These are phyloP conservation scores for Epithele typhae DNA, from an alignment of 768 basidiomycete genomes.

Conservation along the genomic window DNA sequence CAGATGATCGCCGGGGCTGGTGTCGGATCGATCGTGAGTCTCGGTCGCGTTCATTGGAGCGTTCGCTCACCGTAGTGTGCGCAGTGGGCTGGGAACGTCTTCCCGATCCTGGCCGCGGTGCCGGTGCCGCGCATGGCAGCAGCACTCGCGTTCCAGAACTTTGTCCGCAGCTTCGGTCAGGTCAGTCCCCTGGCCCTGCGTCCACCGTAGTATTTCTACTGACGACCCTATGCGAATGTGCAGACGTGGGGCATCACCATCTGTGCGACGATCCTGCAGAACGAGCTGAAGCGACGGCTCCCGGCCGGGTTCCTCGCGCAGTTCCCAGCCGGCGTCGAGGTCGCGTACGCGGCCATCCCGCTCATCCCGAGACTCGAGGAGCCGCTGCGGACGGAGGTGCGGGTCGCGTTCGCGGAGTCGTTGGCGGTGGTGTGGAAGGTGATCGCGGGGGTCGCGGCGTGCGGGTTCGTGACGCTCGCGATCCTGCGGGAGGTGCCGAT, in stretches of 20 bases:
- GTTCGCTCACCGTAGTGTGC: no score
- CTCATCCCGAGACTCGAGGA: constrained; percentile 31
- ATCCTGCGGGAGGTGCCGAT: constrained; percentile 27
- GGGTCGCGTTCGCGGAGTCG: constrained; percentile 37
- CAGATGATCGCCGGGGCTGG: constrained; percentile 21
- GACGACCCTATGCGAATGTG: not conserved
- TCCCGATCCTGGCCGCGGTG: constrained; percentile 25
- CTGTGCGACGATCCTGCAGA: constrained; percentile 46
- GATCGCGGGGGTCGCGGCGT: constrained; percentile 34
- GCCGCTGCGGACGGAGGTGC: constrained; percentile 30
- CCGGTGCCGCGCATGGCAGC: constrained; percentile 28
- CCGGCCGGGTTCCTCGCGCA: constrained; percentile 33
- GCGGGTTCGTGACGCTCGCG: constrained; percentile 31
- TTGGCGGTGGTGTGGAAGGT: constrained; percentile 38
- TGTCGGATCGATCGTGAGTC: constrained; percentile 14
- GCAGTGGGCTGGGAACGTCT: constrained; percentile 17
- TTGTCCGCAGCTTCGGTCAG: constrained; percentile 24
- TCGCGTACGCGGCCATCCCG: constrained; percentile 45
- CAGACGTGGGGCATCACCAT: constrained; percentile 52
- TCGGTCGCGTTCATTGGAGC: not conserved
- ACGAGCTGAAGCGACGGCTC: constrained; percentile 37
- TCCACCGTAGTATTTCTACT: not conserved
- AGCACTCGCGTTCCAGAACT: constrained; percentile 31
- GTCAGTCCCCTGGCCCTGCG: constrained; percentile 2
- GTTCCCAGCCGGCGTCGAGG: constrained; percentile 33